Conservation (phyloP, 495 filamentous ascomycete genomes). For the Penicillium paxilli region DNA sequence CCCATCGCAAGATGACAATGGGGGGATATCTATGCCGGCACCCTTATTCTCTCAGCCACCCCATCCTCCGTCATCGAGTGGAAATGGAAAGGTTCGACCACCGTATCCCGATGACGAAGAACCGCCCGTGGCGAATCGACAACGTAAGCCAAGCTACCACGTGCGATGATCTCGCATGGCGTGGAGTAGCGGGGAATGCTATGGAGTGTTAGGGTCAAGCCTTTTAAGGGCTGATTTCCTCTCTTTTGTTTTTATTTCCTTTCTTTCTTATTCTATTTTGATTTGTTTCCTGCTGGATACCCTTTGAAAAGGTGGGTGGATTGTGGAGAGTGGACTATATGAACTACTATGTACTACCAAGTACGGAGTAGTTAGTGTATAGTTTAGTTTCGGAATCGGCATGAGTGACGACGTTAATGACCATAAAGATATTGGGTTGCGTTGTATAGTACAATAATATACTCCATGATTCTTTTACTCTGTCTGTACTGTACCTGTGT, state of each 20-base stretch:
- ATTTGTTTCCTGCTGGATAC: slow-evolving; percentile 27
- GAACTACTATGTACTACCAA: background rate
- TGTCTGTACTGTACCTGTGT: no score
- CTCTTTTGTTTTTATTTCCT: background rate
- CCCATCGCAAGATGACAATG: slow-evolving; percentile 32
- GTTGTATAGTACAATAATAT: slow-evolving; percentile 12
- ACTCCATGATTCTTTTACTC: background rate
- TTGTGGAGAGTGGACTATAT: background rate
- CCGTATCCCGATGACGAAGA: slow-evolving; percentile 87
- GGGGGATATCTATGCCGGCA: slow-evolving; percentile 36
- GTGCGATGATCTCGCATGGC: slow-evolving; percentile 57
- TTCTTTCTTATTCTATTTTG: background rate
- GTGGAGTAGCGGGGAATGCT: no score
- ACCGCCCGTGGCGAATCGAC: slow-evolving; percentile 78
- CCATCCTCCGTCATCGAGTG: slow-evolving; percentile 8
- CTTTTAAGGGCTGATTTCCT: no score
- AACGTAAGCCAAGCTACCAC: slow-evolving; percentile 79
- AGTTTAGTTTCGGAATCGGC: background rate
- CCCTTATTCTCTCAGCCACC: slow-evolving; percentile 24
- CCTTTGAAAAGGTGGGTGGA: slow-evolving; percentile 15
- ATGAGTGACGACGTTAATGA: slow-evolving; percentile 28
- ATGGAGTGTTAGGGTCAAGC: no score
- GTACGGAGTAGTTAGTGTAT: slow-evolving; percentile 9
- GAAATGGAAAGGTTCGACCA: slow-evolving; percentile 39
- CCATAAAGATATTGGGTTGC: background rate